A percentile compares a stretch with the other conserved stretches of the same genome.
Evolutionary conservation across 2,329 filamentous ascomycete genomes (phyloP).

Genomic region (Penicillium sp.): DNA sequence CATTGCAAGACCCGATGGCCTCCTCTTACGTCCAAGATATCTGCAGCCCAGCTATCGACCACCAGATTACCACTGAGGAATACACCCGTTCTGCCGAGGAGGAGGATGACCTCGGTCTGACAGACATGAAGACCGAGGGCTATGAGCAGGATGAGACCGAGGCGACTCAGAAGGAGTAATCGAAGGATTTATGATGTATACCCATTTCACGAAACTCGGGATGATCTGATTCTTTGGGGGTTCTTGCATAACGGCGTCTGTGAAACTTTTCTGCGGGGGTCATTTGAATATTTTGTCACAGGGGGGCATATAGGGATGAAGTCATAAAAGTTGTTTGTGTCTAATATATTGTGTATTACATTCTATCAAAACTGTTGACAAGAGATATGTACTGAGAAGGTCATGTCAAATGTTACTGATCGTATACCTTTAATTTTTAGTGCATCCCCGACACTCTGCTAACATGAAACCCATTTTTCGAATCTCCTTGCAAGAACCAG

Average conservation of each 20-base stretch:
- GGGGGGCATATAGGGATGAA: slow-evolving; percentile 8
- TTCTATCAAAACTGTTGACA: neutral
- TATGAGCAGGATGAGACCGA: slow-evolving; percentile 62
- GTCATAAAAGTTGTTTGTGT: slow-evolving; percentile 12
- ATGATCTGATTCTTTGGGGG: slow-evolving; percentile 14
- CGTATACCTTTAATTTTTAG: neutral
- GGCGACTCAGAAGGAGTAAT: slow-evolving; percentile 22
- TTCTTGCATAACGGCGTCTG: slow-evolving; percentile 22
- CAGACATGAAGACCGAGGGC: slow-evolving; percentile 87
- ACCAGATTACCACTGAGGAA: slow-evolving; percentile 74
- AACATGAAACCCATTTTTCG: neutral
- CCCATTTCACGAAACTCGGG: slow-evolving; percentile 23
- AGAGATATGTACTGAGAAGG: neutral
- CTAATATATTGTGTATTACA: neutral
- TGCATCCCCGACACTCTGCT: neutral
- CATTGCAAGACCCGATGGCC: slow-evolving; percentile 83
- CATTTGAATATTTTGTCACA: slow-evolving; percentile 25
- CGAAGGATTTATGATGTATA: slow-evolving; percentile 18
- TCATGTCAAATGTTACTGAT: neutral
- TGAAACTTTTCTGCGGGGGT: slow-evolving; percentile 20
- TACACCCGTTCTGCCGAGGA: slow-evolving; percentile 89
- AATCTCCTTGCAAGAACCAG: neutral
- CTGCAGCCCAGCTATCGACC: slow-evolving; percentile 74
- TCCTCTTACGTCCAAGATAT: slow-evolving; percentile 93
- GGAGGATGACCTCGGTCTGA: slow-evolving; percentile 86